phyloP scores from a whole-genome alignment of 768 basidiomycete species.

The Psilocybe sp. region DNA sequence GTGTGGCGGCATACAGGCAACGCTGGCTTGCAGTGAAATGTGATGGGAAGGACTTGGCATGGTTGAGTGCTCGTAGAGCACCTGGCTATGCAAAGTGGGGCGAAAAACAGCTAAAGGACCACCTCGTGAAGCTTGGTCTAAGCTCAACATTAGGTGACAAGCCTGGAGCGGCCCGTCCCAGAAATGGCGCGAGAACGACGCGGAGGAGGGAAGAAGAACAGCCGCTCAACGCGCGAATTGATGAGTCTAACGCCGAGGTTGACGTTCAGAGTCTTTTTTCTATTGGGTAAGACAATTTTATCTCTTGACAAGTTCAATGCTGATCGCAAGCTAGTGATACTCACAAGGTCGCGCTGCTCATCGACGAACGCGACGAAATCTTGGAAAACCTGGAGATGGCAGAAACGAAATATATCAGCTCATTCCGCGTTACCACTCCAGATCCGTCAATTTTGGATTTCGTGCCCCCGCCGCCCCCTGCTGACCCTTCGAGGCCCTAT shows the following conservation, averaged over 20 bases:
- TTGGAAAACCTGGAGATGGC: conserved; percentile 80
- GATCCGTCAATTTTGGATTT: conserved; percentile 69
- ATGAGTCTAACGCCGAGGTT: conserved; percentile 49
- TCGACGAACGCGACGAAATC: conserved; percentile 73
- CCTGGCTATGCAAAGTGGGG: conserved; percentile 73
- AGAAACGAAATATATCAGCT: conserved; percentile 74
- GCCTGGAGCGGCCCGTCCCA: conserved; percentile 19
- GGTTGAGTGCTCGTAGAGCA: conserved; percentile 60
- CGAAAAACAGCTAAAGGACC: conserved; percentile 70
- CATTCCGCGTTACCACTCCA: conserved; percentile 70
- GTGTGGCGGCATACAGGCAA: conserved; percentile 48
- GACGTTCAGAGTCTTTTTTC: conserved; percentile 75
- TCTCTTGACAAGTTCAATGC: neutral
- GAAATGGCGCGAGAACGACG: conserved; percentile 26
- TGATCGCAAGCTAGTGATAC: conserved; percentile 53
- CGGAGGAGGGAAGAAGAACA: conserved; percentile 39
- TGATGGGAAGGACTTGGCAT: conserved; percentile 71
- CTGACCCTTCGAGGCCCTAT: conserved; percentile 45
- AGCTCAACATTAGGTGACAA: conserved; percentile 49
- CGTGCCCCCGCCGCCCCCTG: conserved; percentile 37
- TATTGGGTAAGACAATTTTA: conserved; percentile 50
- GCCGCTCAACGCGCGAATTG: conserved; percentile 33
- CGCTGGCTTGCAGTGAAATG: conserved; percentile 66
- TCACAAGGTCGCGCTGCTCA: conserved; percentile 59
- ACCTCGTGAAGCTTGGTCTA: conserved; percentile 62